These are phyloP conservation scores for Flaveria brownii DNA, from an alignment of 129 eudicot genomes.

Conservation along the genomic window DNA sequence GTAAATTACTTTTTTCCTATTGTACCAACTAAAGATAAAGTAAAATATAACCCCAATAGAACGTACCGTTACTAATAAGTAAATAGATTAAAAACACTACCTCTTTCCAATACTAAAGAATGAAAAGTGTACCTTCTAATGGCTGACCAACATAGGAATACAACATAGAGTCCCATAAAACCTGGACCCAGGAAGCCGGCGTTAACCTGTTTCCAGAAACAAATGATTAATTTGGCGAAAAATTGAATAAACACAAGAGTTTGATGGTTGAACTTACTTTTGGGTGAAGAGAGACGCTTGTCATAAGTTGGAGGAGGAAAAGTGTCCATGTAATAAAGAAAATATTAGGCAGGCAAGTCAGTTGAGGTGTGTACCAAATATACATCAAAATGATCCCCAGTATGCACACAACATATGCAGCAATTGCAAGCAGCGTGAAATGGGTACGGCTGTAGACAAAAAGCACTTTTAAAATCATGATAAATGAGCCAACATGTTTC, in stretches of 20 bases:
- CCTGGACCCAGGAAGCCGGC: conserved; percentile 78
- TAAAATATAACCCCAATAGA: neutral
- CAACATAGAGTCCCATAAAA: conserved; percentile 75
- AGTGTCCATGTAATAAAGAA: conserved; percentile 74
- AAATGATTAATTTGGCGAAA: neutral
- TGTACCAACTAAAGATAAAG: neutral
- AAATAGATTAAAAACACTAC: neutral
- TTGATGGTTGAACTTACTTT: conserved; percentile 41
- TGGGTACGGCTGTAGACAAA: conserved; percentile 55
- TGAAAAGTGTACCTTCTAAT: conserved; percentile 55
- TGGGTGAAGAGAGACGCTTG: conserved; percentile 73
- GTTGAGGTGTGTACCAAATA: conserved; percentile 74
- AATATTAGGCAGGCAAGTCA: conserved; percentile 67
- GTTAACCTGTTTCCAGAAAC: conserved; percentile 45
- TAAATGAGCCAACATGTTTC: neutral
- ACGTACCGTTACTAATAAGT: neutral
- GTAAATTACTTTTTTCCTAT: no score
- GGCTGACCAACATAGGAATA: conserved; percentile 90
- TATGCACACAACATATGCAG: conserved; percentile 66
- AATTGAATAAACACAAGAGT: neutral
- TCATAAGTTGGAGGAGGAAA: conserved; percentile 75
- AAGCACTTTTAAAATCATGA: neutral
- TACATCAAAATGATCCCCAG: conserved; percentile 72
- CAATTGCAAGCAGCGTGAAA: conserved; percentile 58
- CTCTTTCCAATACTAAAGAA: neutral